Base-by-base conservation (phyloP, 352 stramenopile species). In the Pythium monospermum region DNA sequence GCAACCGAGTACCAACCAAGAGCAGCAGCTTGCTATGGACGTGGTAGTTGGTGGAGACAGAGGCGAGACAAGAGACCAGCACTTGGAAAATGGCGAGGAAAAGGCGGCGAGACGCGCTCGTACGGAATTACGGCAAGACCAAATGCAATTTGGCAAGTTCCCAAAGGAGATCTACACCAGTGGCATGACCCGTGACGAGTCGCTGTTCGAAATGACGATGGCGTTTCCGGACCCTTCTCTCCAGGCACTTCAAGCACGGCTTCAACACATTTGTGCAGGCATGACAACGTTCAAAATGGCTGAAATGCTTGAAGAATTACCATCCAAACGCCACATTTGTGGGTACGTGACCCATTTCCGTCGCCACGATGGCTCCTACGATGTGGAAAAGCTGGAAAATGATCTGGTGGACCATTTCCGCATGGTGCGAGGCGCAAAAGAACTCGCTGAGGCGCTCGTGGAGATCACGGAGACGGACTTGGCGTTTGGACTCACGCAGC, bases 301-400 rank as follows among this genome's bases (percentile, higher is more conserved):
- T 2, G 88, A 97, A 49, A 65, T 97, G 33, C 69, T 96, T 2
- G 70, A 94, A 26, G 91, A 97, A 62, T 54, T 97, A 4, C 91
- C 91, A 1, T 94, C 87, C 0, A 97, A 97, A 55, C 85, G 83
- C 3, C 85, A 97, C 27, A 76, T 97, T 26, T 86, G 94, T 22
- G 68, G 68, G 18, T 97, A 97, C 30, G 62, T 73, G 0, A 54
- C 43, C 4, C 47, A 47, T 4, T 94, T 94, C 46, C 66, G 73
- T 18, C 64, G 64, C 1, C 56, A 57, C 22, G 71, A 88, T 25
- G 71, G 74, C 0, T 72, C 60, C 0, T 88, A 87, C 37, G 72
- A 90, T 26, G 32, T 65, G 2, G 52, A 73, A 6, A 48, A 57
- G 0, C 62, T 93, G 41, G 68, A 86, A 21, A 67, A 35, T 2